A percentile compares a stretch with the other conserved stretches of the same genome.
Evolutionary conservation across 345 rosid genomes (phyloP).

Genomic region (Ceriops decandra): DNA sequence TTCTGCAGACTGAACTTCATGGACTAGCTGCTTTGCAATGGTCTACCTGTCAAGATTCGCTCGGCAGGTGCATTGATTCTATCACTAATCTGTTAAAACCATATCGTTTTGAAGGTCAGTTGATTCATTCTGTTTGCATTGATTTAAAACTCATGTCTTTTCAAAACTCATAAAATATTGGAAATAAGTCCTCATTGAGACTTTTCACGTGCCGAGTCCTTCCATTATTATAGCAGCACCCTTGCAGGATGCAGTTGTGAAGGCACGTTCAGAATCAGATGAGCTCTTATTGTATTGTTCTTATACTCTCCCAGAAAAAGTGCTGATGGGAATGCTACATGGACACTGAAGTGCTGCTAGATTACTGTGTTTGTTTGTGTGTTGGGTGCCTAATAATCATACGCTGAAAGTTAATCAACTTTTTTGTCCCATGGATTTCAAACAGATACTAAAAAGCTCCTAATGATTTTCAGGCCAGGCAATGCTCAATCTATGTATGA

Average conservation of each 20-base stretch:
- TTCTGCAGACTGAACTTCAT: constrained; percentile 79
- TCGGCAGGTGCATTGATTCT: constrained; percentile 40
- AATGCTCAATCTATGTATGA: constrained; percentile 77
- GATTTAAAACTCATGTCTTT: background rate
- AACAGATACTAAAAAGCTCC: background rate
- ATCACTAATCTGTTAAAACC: background rate
- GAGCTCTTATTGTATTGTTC: too few species aligned
- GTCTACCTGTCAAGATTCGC: constrained; percentile 92
- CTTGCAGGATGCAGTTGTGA: too few species aligned
- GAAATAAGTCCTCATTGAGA: too few species aligned
- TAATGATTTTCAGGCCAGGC: constrained; percentile 44
- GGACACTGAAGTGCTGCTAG: background rate
- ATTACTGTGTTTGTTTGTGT: background rate
- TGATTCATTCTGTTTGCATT: background rate
- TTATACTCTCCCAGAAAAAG: too few species aligned
- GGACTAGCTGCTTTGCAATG: constrained; percentile 94
- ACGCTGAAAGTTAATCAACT: background rate
- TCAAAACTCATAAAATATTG: background rate
- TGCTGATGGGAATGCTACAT: too few species aligned
- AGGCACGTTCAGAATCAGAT: too few species aligned
- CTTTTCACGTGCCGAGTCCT: too few species aligned
- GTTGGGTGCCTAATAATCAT: background rate
- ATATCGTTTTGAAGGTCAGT: background rate
- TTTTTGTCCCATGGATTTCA: background rate
- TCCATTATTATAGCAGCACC: too few species aligned